Percentiles rank a stretch among this genome's conserved stretches.
These are phyloP conservation scores for Collybiopsis confluens DNA, from an alignment of 768 basidiomycete species.

Conservation along the genomic window DNA sequence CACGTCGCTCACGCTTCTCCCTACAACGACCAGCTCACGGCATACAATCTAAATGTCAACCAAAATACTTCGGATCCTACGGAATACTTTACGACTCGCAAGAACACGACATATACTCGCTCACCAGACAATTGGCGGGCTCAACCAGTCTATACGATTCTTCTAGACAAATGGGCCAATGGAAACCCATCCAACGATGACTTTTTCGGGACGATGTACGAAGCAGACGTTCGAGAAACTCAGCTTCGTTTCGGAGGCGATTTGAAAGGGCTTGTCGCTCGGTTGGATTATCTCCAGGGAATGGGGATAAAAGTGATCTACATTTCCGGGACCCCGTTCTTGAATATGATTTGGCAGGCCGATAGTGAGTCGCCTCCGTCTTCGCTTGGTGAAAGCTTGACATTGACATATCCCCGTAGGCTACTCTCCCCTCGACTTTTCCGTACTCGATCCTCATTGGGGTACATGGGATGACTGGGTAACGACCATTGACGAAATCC, in stretches of 20 bases:
- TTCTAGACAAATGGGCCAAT: conserved; percentile 92
- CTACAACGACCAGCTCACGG: conserved; percentile 58
- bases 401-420: conserved; percentile 37
- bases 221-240: conserved; percentile 84
- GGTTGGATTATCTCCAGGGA: conserved; percentile 83
- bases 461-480: conserved; percentile 82
- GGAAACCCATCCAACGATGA: conserved; percentile 91
- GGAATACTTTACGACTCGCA: conserved; percentile 60
- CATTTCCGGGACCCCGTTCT: conserved; percentile 87
- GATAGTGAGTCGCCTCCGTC: conserved; percentile 62
- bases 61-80: conserved; percentile 61
- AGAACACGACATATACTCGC: conserved; percentile 64
- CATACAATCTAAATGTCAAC: conserved; percentile 79
- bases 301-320: conserved; percentile 86
- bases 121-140: conserved; percentile 86
- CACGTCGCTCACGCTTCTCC: conserved; percentile 48
- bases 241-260: conserved; percentile 90
- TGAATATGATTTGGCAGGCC: conserved; percentile 95
- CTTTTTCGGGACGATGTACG: conserved; percentile 74
- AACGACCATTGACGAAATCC: conserved; percentile 68
- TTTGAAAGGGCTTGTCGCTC: conserved; percentile 68
- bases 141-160: conserved; percentile 73
- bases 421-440: conserved; percentile 91
- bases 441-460: conserved; percentile 89
- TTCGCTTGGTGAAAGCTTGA: conserved; percentile 9